Evolutionary conservation across 169 alveolate species (phyloP), one percentile per base, ranked within the genome.

Genomic region (Ophryocystis elektroscirrha): DNA sequence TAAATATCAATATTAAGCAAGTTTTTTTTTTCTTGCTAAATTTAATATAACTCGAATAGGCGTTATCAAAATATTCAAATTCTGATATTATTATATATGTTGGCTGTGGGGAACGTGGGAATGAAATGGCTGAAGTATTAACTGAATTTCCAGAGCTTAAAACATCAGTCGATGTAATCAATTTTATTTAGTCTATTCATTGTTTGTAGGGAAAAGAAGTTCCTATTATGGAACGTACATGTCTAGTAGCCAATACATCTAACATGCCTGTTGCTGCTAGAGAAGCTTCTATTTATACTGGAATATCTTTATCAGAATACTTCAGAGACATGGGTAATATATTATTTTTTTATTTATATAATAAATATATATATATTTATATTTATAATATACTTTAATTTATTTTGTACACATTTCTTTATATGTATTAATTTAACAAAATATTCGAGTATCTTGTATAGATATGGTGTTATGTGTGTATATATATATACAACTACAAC

Each of bases 231-330:
- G 85, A 90, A 73, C 80, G 98, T 54, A 92, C 99, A 42, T 87
- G 97, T 48, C 72, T 93, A 56, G 98, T 93, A 42, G 99, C 99
- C 42, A 93, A 93, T 69, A 91, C 98, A 20, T 89, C 97, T 12
- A 93, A 93, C 75, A 93, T 93, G 99, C 99, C 99, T 9, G 99
- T 93, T 61, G 99, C 99, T 9, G 99, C 99, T 19, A 84, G 99
- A 74, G 99, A 93, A 72, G 99, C 99, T 38, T 84, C 96, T 27
- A 85, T 89, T 46, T 89, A 86, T 64, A 87, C 98, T 1, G 98
- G 99, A 23, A 90, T 93, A 54, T 88, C 99, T 12, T 71, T 90
- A 7, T 92, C 96, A 25, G 99, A 93, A 71, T 93, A 93, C 78
- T 90, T 90, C 79, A 80, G 99, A 53, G 99, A 93, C 64, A 89